Conservation (phyloP, 495 filamentous ascomycete genomes). For the Neurospora sp. region DNA sequence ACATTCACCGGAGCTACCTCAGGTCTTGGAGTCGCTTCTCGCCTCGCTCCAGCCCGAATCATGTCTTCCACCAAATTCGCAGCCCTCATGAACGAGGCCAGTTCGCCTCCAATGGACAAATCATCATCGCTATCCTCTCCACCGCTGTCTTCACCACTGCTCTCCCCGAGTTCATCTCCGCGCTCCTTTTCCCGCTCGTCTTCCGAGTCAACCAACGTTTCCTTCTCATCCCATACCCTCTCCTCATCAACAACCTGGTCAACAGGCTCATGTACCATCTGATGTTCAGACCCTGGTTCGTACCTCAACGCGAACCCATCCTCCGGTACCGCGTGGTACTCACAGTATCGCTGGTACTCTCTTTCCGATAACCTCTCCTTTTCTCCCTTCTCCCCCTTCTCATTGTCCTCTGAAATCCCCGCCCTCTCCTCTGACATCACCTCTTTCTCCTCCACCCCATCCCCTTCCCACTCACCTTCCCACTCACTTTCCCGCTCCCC, state of each 20-base stretch:
- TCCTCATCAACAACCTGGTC: background rate
- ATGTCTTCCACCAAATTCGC: slow-evolving; percentile 36
- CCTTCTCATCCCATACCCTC: background rate
- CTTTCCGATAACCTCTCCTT: background rate
- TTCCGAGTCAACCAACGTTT: background rate
- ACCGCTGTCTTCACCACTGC: background rate
- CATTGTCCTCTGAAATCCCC: background rate
- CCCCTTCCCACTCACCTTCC: background rate
- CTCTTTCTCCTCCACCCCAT: background rate
- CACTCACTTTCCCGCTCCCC: background rate
- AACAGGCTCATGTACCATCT: background rate
- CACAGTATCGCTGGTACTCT: background rate
- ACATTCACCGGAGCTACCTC: background rate
- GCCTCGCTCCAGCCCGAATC: slow-evolving; percentile 33
- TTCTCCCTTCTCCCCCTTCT: background rate
- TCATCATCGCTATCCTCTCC: background rate
- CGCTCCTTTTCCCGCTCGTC: background rate
- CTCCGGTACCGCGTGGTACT: background rate
- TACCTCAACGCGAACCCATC: background rate
- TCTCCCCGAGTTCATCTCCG: background rate
- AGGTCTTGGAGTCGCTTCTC: background rate
- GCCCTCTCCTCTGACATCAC: background rate
- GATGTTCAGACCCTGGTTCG: background rate
- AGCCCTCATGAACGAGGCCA: slow-evolving; percentile 38
- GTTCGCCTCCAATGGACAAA: slow-evolving; percentile 21